Evolutionary conservation across 345 rosid species (phyloP).

Genomic region (Brassica juncea): DNA sequence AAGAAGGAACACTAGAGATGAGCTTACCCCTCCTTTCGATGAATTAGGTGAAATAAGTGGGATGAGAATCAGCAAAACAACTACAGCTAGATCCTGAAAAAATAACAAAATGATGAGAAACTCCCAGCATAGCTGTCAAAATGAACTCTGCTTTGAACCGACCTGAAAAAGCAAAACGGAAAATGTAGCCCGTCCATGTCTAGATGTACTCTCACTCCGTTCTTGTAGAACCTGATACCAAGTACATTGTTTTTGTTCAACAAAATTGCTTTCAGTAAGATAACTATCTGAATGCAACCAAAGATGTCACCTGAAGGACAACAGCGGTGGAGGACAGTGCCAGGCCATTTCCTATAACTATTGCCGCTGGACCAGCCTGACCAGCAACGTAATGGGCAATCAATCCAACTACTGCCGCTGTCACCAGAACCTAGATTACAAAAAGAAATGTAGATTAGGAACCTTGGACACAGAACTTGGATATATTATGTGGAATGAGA

Average conservation of each 20-base stretch:
- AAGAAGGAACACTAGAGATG: conserved; percentile 25
- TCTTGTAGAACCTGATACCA: conserved; percentile 88
- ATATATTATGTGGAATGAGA: conserved; percentile 3
- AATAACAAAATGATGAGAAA: conserved; percentile 23
- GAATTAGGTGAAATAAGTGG: conserved; percentile 99
- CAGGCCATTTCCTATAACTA: conserved; percentile 96
- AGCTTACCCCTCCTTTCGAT: conserved; percentile 97
- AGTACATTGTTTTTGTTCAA: conserved; percentile 16
- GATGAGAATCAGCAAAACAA: conserved; percentile 92
- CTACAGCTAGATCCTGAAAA: conserved; percentile 93
- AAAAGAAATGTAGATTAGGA: conserved; percentile 28
- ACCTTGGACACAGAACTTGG: conserved; percentile 11
- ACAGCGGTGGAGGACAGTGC: conserved; percentile 99
- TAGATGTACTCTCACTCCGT: conserved; percentile 98
- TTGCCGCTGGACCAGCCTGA: conserved; percentile 87
- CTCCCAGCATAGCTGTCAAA: conserved; percentile 12
- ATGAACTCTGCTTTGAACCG: conserved; percentile 24
- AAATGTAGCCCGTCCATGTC: conserved; percentile 99
- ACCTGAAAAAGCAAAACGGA: conserved; percentile 99
- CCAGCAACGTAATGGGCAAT: conserved; percentile 78
- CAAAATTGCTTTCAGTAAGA: not conserved
- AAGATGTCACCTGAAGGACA: conserved; percentile 74
- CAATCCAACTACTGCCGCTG: conserved; percentile 87
- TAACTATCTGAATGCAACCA: conserved; percentile 12
- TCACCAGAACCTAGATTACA: conserved; percentile 77